phyloP scores from a whole-genome alignment of 352 stramenopile species.

The Globisporangium okanoganense region DNA sequence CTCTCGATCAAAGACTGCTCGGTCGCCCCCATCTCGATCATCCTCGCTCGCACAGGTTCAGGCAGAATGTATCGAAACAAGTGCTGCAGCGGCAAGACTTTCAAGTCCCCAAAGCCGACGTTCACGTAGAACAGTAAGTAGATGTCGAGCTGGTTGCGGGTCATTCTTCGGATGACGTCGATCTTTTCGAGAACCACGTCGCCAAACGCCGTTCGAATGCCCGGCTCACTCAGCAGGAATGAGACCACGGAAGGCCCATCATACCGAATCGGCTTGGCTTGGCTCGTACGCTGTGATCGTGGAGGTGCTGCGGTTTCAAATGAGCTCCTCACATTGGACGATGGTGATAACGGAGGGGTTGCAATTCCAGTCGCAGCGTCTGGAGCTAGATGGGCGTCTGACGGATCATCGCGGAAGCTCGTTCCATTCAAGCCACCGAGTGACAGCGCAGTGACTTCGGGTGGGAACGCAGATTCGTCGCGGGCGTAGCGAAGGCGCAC shows the following conservation, averaged over 20 bases:
- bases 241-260: slow-evolving; percentile 62
- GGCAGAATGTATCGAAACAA: slow-evolving; percentile 79
- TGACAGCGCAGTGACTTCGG: slow-evolving; percentile 24
- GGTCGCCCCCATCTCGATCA: slow-evolving; percentile 63
- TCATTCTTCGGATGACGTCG: slow-evolving; percentile 61
- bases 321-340: slow-evolving; percentile 7
- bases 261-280: slow-evolving; percentile 58
- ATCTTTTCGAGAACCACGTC: slow-evolving; percentile 83
- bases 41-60: slow-evolving; percentile 49
- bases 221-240: slow-evolving; percentile 58
- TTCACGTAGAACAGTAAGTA: slow-evolving; percentile 80
- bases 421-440: slow-evolving; percentile 21
- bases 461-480: slow-evolving; percentile 44
- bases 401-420: slow-evolving; percentile 6
- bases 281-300: slow-evolving; percentile 10
- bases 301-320: slow-evolving; percentile 7
- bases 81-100: slow-evolving; percentile 63
- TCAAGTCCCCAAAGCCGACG: slow-evolving; percentile 36
- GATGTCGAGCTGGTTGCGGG: slow-evolving; percentile 53
- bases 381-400: background rate
- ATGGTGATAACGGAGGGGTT: background rate
- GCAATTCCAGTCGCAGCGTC: slow-evolving; percentile 5
- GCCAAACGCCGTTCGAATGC: slow-evolving; percentile 71
- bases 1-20: slow-evolving; percentile 70
- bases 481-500: slow-evolving; percentile 55